Percentiles rank a stretch among this genome's conserved stretches.
Evolutionary conservation across 108 stramenopile species (phyloP).

Genomic region (Pseudonitzschia multistriata): DNA sequence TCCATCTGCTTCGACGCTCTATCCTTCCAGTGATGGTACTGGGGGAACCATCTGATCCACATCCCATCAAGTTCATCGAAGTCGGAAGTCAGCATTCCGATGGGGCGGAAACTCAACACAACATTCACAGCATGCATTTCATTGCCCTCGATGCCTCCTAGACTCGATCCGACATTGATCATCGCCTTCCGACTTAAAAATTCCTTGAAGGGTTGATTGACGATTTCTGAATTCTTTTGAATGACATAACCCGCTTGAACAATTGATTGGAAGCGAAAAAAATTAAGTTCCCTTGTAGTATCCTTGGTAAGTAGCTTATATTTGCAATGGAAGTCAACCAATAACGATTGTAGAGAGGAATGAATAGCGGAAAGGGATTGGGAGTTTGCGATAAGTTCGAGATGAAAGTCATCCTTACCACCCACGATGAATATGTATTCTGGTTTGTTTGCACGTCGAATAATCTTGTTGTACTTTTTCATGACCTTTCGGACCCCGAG

Average conservation of each 20-base stretch:
- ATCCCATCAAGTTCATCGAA: neutral
- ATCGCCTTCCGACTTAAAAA: conserved; percentile 54
- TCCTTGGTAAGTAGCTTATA: conserved; percentile 2
- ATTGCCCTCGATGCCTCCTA: conserved; percentile 52
- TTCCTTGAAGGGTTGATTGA: conserved; percentile 49
- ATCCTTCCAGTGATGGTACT: conserved; percentile 3
- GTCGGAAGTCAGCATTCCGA: neutral
- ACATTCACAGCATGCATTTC: conserved; percentile 45
- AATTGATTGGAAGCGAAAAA: conserved; percentile 45
- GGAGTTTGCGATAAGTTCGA: conserved; percentile 48
- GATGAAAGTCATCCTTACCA: conserved; percentile 33
- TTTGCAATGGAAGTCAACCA: conserved; percentile 30
- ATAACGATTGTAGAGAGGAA: conserved; percentile 47
- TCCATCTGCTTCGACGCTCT: neutral
- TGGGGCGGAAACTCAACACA: conserved; percentile 47
- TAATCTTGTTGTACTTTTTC: conserved; percentile 64
- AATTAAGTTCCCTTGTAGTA: conserved; percentile 18
- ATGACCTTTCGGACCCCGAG: conserved; percentile 66
- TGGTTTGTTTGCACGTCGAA: conserved; percentile 27
- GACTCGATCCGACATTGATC: conserved; percentile 44
- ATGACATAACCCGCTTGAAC: conserved; percentile 45
- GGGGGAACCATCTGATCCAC: conserved; percentile 3
- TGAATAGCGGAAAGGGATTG: conserved; percentile 48
- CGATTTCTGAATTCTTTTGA: conserved; percentile 37
- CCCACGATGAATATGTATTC: conserved; percentile 24